Evolutionary conservation across 352 stramenopile species (phyloP).

Genomic region (Nothophytophthora sp.): DNA sequence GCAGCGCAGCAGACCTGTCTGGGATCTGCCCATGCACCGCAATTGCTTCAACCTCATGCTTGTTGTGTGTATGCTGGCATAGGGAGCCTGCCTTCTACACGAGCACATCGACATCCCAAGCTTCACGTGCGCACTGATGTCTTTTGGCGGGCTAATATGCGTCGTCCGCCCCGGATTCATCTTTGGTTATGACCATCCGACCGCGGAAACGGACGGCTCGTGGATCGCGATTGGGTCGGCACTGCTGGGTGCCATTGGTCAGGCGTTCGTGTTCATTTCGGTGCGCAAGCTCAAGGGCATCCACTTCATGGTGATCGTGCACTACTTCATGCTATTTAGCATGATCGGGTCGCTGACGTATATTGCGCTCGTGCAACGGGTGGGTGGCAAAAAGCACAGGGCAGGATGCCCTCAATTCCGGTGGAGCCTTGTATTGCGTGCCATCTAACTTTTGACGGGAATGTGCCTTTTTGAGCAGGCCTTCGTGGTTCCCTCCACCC

Average conservation of each 20-base stretch:
- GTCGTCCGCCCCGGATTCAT: constrained; percentile 53
- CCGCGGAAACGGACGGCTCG: constrained; percentile 39
- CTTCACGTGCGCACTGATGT: constrained; percentile 42
- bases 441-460: constrained; percentile 7
- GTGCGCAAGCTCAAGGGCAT: constrained; percentile 67
- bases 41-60: no score
- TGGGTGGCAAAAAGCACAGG: constrained; percentile 15
- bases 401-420: no score
- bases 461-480: constrained; percentile 19
- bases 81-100: constrained; percentile 45
- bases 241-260: constrained; percentile 54
- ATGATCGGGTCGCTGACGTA: constrained; percentile 45
- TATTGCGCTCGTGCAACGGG: constrained; percentile 55
- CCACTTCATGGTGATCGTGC: constrained; percentile 61
- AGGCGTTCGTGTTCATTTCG: constrained; percentile 71
- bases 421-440: no score
- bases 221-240: constrained; percentile 53
- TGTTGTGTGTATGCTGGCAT: background rate
- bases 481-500: constrained; percentile 48
- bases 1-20: background rate
- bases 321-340: constrained; percentile 84
- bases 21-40: no score
- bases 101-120: constrained; percentile 46
- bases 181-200: constrained; percentile 51
- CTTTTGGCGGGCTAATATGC: constrained; percentile 50